Conservation (phyloP, 441 rosid genomes). For the Dalechampia spathulata region DNA sequence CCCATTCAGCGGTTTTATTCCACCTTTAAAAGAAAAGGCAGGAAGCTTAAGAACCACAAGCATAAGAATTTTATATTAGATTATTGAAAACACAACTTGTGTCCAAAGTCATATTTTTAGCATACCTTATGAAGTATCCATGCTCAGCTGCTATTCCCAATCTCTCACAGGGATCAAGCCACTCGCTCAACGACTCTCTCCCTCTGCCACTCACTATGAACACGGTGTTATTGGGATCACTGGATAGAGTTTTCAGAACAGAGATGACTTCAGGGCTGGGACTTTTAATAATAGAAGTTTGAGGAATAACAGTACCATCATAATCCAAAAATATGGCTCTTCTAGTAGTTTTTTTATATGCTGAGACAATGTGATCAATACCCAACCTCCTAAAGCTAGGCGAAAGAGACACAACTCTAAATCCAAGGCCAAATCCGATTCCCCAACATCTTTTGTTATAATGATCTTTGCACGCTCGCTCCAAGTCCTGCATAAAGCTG, state of each 20-base stretch:
- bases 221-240: slow-evolving; percentile 68
- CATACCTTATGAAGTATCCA: slow-evolving; percentile 77
- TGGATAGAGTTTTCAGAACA: slow-evolving; percentile 45
- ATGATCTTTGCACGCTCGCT: slow-evolving; percentile 74
- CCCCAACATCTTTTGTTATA: slow-evolving; percentile 81
- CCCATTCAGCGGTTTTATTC: slow-evolving; percentile 60
- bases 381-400: slow-evolving; percentile 72
- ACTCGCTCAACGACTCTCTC: slow-evolving; percentile 48
- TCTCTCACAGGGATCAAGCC: slow-evolving; percentile 76
- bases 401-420: slow-evolving; percentile 72
- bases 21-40: slow-evolving; percentile 36
- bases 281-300: slow-evolving; percentile 48
- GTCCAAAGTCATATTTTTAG: no score
- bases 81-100: no score
- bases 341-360: slow-evolving; percentile 54
- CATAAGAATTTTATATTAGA: no score
- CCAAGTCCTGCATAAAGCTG: slow-evolving; percentile 70
- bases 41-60: no score
- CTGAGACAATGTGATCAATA: slow-evolving; percentile 51
- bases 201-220: slow-evolving; percentile 89
- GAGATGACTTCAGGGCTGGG: slow-evolving; percentile 63
- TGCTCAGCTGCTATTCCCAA: slow-evolving; percentile 93
- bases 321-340: slow-evolving; percentile 86
- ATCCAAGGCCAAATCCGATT: slow-evolving; percentile 73
- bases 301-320: slow-evolving; percentile 75